These are phyloP conservation scores for Sanghuangporus baumii DNA, from an alignment of 1,284 basidiomycete species.

Conservation along the genomic window DNA sequence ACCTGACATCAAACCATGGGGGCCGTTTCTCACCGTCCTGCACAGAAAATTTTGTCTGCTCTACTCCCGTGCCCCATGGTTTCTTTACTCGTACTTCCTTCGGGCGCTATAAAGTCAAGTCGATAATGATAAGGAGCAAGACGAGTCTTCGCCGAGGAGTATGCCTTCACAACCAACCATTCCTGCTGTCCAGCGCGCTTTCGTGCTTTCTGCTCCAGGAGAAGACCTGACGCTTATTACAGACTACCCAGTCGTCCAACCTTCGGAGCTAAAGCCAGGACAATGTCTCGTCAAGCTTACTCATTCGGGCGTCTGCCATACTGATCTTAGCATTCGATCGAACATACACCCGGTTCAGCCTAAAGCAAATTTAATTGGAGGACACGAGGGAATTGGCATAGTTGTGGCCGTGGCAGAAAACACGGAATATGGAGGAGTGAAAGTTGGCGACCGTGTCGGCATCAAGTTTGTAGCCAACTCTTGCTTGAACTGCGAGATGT, in stretches of 20 bases:
- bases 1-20: too few species aligned
- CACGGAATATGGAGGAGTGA: constrained; percentile 30
- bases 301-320: constrained; percentile 35
- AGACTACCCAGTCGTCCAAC: constrained; percentile 30
- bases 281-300: constrained; percentile 41
- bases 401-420: constrained; percentile 43
- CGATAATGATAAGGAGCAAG: too few species aligned
- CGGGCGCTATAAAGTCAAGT: too few species aligned
- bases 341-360: constrained; percentile 36
- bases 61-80: too few species aligned
- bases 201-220: constrained; percentile 22
- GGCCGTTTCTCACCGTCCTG: too few species aligned
- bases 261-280: constrained; percentile 36
- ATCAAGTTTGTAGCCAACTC: constrained; percentile 47
- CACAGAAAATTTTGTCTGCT: too few species aligned
- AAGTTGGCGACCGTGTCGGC: constrained; percentile 41
- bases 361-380: constrained; percentile 42
- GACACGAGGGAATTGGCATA: constrained; percentile 37
- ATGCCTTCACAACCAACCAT: not conserved
- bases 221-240: constrained; percentile 11
- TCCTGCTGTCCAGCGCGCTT: constrained; percentile 24
- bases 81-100: too few species aligned
- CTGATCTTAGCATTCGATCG: constrained; percentile 33
- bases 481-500: constrained; percentile 42
- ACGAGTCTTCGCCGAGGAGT: not conserved